Evolutionary conservation across 2,329 filamentous ascomycete genomes (phyloP).

Genomic region (Arthrobotrys sphaeroides): DNA sequence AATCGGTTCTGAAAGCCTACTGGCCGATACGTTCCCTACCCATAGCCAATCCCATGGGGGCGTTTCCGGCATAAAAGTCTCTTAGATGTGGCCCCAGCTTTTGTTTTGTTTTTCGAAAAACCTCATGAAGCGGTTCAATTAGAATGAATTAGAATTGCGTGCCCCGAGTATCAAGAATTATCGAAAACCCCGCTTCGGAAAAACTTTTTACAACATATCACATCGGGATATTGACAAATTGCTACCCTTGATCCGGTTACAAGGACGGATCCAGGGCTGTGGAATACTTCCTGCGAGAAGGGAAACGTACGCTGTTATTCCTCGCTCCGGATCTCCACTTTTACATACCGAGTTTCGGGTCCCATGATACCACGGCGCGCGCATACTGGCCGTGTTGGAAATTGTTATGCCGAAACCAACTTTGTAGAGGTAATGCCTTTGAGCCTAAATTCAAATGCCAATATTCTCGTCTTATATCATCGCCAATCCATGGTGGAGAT

Average conservation of each 20-base stretch:
- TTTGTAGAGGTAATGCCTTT: not conserved
- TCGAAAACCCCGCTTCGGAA: constrained; percentile 24
- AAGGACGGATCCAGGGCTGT: not conserved
- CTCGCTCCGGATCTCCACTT: constrained; percentile 10
- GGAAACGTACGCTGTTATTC: not conserved
- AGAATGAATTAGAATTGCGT: not conserved
- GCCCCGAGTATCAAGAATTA: not conserved
- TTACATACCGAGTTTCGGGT: not conserved
- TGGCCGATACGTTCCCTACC: constrained; percentile 6
- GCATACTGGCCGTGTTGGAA: not conserved
- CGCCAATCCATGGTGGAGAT: constrained; percentile 1
- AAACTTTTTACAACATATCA: constrained; percentile 41
- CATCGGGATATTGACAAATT: not conserved
- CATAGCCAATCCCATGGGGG: not conserved
- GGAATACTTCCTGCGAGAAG: constrained; percentile 31
- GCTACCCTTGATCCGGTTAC: not conserved
- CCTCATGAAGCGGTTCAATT: not conserved
- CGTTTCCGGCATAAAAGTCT: not conserved
- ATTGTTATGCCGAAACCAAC: constrained; percentile 7
- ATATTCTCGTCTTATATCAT: constrained; percentile 25
- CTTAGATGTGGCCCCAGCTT: constrained; percentile 7
- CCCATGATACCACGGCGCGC: no score
- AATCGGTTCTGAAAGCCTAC: constrained; percentile 5
- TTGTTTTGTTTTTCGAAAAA: not conserved
- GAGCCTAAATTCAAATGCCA: constrained; percentile 25